Percentiles rank a stretch among this genome's conserved stretches.
These are phyloP conservation scores for Warburgia ugandensis DNA, from an alignment of 164 flowering plant species.

Conservation along the genomic window DNA sequence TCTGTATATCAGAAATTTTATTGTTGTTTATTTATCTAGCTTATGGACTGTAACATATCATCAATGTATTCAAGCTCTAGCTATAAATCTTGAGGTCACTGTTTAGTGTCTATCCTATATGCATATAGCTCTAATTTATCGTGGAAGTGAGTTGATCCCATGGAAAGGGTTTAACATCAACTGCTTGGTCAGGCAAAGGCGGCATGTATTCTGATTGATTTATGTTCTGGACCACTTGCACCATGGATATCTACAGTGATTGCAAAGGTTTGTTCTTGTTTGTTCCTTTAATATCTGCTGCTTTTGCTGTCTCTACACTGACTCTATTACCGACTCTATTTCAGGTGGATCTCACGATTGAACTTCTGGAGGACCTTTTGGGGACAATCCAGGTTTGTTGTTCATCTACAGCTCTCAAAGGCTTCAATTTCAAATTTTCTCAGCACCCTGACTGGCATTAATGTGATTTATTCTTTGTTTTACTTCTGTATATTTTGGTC, in stretches of 20 bases:
- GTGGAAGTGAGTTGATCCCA: not conserved
- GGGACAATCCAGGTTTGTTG: constrained; percentile 64
- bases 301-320: not conserved
- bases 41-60: not conserved
- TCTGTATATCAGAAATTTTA: not conserved
- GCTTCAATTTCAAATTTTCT: too few relatives aligned
- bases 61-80: not conserved
- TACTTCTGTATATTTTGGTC: not conserved
- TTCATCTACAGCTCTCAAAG: not conserved
- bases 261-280: constrained; percentile 51
- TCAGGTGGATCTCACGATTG: constrained; percentile 77
- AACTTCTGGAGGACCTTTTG: constrained; percentile 79
- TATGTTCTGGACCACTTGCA: constrained; percentile 68
- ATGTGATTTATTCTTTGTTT: not conserved
- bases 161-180: constrained; percentile 4
- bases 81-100: too few relatives aligned
- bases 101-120: too few relatives aligned
- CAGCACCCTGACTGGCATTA: too few relatives aligned
- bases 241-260: constrained; percentile 73
- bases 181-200: constrained; percentile 59
- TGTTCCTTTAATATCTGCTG: not conserved
- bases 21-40: not conserved
- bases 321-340: constrained; percentile 7
- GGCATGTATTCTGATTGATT: constrained; percentile 79
- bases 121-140: not conserved